Evolutionary conservation across 345 rosid genomes (phyloP).

Genomic region (Eucalyptus tenuipes): DNA sequence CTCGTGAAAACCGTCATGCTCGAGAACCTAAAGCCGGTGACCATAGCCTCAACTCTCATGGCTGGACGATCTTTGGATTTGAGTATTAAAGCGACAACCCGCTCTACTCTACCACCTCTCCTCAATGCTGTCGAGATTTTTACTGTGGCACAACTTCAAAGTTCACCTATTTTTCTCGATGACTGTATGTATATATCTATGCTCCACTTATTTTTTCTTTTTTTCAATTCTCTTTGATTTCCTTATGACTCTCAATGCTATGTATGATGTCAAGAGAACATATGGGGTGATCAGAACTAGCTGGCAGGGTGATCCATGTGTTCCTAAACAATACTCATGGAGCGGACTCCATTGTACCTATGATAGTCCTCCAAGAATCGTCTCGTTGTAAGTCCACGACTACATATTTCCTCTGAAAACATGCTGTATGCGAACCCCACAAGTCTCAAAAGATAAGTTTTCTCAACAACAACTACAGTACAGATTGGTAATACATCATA

Average conservation of each 20-base stretch:
- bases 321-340: background rate
- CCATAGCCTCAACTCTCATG: rapidly evolving
- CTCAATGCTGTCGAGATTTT: constrained; percentile 31
- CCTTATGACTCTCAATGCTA: constrained; percentile 8
- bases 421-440: background rate
- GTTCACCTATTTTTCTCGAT: background rate
- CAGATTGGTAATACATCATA: background rate
- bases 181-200: background rate
- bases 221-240: background rate
- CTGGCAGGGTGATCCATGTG: constrained; percentile 27
- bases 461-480: background rate
- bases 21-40: background rate
- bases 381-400: background rate
- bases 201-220: too few relatives aligned
- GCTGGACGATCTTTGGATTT: background rate
- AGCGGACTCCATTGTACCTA: constrained; percentile 3
- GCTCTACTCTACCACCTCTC: constrained; percentile 12
- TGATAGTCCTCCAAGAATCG: background rate
- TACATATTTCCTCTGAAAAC: background rate
- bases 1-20: background rate
- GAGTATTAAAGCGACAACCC: background rate
- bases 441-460: background rate
- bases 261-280: background rate
- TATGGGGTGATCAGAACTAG: background rate
- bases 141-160: background rate